Conservation (phyloP, 495 filamentous ascomycete species). For the Delitschia confertaspora region DNA sequence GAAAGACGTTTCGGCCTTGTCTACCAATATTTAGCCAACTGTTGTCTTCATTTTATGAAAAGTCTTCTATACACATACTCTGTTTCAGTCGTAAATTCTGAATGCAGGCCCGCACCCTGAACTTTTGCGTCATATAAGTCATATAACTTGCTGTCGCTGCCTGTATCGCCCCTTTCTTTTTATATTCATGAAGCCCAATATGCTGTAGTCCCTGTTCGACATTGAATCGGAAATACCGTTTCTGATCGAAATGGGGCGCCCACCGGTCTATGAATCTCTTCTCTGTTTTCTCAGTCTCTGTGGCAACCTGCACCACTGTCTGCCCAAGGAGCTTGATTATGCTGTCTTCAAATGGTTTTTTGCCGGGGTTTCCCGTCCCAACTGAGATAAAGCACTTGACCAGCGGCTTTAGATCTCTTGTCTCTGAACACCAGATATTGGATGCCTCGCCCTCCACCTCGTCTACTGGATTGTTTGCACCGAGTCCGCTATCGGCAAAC, state of each 20-base stretch:
- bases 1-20: background rate
- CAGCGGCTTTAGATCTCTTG: constrained; percentile 30
- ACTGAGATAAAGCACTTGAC: constrained; percentile 39
- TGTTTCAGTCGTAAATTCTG: constrained; percentile 29
- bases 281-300: constrained; percentile 13
- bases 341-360: constrained; percentile 12
- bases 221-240: constrained; percentile 22
- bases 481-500: constrained; percentile 33
- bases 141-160: constrained; percentile 14
- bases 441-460: constrained; percentile 23
- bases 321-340: constrained; percentile 9
- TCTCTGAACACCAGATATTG: constrained; percentile 28
- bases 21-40: background rate
- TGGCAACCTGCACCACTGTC: constrained; percentile 6
- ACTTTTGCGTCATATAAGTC: constrained; percentile 13
- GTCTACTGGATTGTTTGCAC: constrained; percentile 26
- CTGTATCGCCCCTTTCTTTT: constrained; percentile 5
- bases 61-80: constrained; percentile 24
- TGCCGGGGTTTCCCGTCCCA: constrained; percentile 14
- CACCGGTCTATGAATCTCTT: constrained; percentile 5
- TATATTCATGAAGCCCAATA: constrained; percentile 7
- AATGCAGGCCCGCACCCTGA: constrained; percentile 9
- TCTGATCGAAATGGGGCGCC: background rate
- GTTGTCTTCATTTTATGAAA: constrained; percentile 1
- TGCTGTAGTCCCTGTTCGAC: constrained; percentile 22